Evolutionary conservation across 805 yeast genomes (phyloP), one percentile per base, ranked within the genome.

Genomic region (Nakazawaea holstii): DNA sequence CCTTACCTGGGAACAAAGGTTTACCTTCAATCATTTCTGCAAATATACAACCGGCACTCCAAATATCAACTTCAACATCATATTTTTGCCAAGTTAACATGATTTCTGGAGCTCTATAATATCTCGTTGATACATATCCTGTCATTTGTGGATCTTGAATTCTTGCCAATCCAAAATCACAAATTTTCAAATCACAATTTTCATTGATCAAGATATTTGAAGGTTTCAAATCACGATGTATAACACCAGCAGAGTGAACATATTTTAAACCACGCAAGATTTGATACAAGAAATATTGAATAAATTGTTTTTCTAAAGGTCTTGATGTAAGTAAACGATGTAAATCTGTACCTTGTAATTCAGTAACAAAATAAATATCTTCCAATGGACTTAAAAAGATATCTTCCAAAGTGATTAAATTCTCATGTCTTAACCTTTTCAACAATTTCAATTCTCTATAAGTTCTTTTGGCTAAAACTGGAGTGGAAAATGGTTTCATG

Each of bases 71-170:
- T 67, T 91, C 97, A 8, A 88, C 84, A 60, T 91, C 97, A 68
- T 92, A 92, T 62, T 92, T 89, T 65, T 92, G 99, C 98, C 98
- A 92, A 27, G 97, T 90, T 54, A 92, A 77, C 99, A 92, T 92
- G 66, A 92, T 92, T 65, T 92, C 99, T 1, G 99, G 99, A 0
- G 98, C 99, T 53, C 99, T 79, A 68, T 92, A 92, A 71, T 90
- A 92, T 60, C 99, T 69, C 4, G 99, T 92, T 5, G 95, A 85
- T 14, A 92, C 99, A 64, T 92, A 92, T 8, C 98, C 99, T 1
- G 98, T 92, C 99, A 92, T 92, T 65, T 92, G 98, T 11, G 97
- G 97, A 68, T 92, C 99, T 71, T 92, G 97, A 60, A 92, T 87
- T 62, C 99, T 79, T 31, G 98, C 98, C 51, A 92, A 73, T 20